Conservation (phyloP, 371 early-diverging fungal species). For the Vairimorpha necatrix region DNA sequence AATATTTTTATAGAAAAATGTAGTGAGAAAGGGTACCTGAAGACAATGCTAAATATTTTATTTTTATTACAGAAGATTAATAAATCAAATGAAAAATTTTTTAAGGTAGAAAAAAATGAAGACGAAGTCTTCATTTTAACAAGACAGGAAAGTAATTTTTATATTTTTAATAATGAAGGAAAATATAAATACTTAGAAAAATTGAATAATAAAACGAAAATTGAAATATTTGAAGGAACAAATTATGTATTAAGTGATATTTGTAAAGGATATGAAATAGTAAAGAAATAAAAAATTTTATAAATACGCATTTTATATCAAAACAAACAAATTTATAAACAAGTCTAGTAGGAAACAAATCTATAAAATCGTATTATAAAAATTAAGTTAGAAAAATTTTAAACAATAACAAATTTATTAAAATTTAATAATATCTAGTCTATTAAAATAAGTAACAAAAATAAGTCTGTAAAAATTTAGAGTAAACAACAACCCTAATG, state of each 20-base stretch:
- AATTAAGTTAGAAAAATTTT: no score
- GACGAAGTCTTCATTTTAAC: neutral
- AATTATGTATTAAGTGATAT: neutral
- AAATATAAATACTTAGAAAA: neutral
- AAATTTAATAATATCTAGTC: no score
- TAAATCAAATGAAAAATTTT: neutral
- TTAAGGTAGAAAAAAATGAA: neutral
- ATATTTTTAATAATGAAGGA: neutral
- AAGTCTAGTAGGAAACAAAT: no score
- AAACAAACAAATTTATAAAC: no score
- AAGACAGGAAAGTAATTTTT: neutral
- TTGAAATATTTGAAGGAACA: neutral
- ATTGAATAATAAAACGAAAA: neutral
- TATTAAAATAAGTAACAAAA: no score
- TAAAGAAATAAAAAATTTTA: neutral
- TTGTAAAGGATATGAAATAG: neutral
- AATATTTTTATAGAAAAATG: neutral
- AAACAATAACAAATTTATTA: no score
- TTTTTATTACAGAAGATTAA: slow-evolving; percentile 6
- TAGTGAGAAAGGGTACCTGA: neutral
- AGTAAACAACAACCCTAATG: no score
- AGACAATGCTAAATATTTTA: slow-evolving; percentile 7
- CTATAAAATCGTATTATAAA: no score
- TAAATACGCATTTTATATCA: no score
- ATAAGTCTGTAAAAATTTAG: no score